Base-by-base conservation (phyloP, 2,329 filamentous ascomycete species). In the Knoxdaviesia capensis region DNA sequence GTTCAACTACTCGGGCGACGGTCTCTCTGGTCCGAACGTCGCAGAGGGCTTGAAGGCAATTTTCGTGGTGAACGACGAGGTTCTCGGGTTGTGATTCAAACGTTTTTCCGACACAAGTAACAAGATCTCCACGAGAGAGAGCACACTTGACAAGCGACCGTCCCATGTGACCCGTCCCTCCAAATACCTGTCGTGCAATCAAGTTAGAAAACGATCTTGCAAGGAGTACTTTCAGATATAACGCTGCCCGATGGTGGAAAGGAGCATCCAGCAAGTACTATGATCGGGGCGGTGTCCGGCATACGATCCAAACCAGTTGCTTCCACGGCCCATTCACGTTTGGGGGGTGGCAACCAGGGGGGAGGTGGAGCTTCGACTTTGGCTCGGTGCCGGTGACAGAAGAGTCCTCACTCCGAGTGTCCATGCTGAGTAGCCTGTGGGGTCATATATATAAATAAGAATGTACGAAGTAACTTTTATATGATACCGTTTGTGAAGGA, bases 121-220 rank as follows among this genome's bases (percentile, higher is more conserved):
- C 88, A 41, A 78, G 69, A 56, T 98, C 90, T 50, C 80, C 80
- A 51, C 85, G 80, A 10, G 74, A 67, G 28, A 96, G 68, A 10
- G 82, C 85, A 43, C 73, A 76, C 53, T 90, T 88, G 45, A 88
- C 83, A 20, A 96, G 73, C 6, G 83, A 92, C 41, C 85, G 79
- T 45, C 90, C 90, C 69, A 96, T 93, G 53, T 98, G 90, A 43
- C 90, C 90, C n/a, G 87, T 94, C 40, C 85, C 87, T 40, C 90
- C 90, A 59, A 94, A 98, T 43, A 96, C 68, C 84, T 86, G 46
- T 36, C 34, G 28, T 9, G 6, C n/a, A 28, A 10, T 30, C 40
- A 31, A 45, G 42, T 34, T 34, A 30, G 36, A 7, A 33, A 30
- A 45, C 41, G 11, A 34, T 37, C 7, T 8, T 39, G 11, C 37